Evolutionary conservation across 306 rosid genomes (phyloP), one percentile per base, ranked within the genome.

Genomic region (Betula pendula): DNA sequence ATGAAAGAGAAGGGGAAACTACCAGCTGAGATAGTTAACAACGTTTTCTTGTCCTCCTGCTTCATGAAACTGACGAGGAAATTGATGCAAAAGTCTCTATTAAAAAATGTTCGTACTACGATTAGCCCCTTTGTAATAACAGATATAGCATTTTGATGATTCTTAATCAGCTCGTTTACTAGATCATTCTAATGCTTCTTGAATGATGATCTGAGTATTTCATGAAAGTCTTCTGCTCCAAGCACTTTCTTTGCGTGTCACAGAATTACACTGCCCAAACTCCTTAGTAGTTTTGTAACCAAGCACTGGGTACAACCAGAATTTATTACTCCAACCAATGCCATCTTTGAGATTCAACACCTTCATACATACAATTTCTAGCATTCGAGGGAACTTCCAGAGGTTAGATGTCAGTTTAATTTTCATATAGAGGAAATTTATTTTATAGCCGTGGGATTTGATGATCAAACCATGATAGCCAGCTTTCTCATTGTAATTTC

Each of bases 11-110:
- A 38, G 40, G 62, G 60, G 68, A 55, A 75, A 56, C 35, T 63
- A 14, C 52, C 73, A 43, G 72, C 52, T 38, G 65, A 80, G 84
- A 84, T 84, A 73, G 73, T 70, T 24, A 69, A 31, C 50, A 69
- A 43, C 50, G 38, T 49, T 47, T 69, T 70, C 49, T 12, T 79
- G 63, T 50, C 33, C 67, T 62, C 16, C 68, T 38, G 70, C 38
- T 68, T 62, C 65, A 43, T 31, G 77, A 53, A 19, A 79, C 20
- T 73, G 27, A 35, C 19, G 48, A 35, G 48, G 4, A 33, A 65
- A 60, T 10, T 38, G 48, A 19, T 40, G 47, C 48, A 29, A 31
- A 38, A 53, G 48, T 78, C 45, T 58, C 16, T 42, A 22, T 49
- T 51, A 42, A 60, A 27, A 70, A 70, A 20, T 20, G 50, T 29